Evolutionary conservation across 345 rosid species (phyloP), one percentile per base, ranked within the genome.

Genomic region (Moricandia moricandioides): DNA sequence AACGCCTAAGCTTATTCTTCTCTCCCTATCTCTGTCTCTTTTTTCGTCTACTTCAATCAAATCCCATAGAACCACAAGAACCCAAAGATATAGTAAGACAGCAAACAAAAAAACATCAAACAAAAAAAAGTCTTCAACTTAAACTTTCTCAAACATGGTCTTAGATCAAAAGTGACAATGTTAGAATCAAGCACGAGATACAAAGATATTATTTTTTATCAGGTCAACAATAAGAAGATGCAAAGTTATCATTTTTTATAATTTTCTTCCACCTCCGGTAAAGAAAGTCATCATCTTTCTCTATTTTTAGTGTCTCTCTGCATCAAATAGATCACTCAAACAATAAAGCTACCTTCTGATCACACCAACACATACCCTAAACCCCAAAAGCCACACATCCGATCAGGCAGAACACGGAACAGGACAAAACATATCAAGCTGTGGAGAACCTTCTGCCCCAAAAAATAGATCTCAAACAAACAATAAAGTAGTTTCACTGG

Each of bases 331-430:
- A 59, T 59, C 13, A 65, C 21, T 17, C 37, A 29, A 18, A 73
- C 71, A 27, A 74, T 51, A 7, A 33, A 33, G 37, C 37, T 7
- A 33, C 37, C 37, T 33, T 33, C 37, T 33, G 37, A 33, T 7
- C 45, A 39, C 45, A 45, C 52, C 45, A 39, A 39, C 45, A 39
- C 45, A 66, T 45, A 11, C 33, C 55, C 55, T 24, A 40, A 60
- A 31, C 45, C 74, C 70, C 74, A 70, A 76, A 76, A 77, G 61
- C 43, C 62, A 58, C 35, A 61, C 68, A 68, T 31, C 66, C 51
- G 69, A 75, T 68, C 79, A 76, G 31, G 57, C 55, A 29, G 70
- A 69, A 56, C 3, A 63, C 71, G 45, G 47, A 60, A 59, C 5
- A 8, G 17, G 13, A 14, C 26, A 40, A 65, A 35, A 65, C 18